Evolutionary conservation across 257 asterid genomes (phyloP), one percentile per base, ranked within the genome.

Genomic region (Mitragyna speciosa): DNA sequence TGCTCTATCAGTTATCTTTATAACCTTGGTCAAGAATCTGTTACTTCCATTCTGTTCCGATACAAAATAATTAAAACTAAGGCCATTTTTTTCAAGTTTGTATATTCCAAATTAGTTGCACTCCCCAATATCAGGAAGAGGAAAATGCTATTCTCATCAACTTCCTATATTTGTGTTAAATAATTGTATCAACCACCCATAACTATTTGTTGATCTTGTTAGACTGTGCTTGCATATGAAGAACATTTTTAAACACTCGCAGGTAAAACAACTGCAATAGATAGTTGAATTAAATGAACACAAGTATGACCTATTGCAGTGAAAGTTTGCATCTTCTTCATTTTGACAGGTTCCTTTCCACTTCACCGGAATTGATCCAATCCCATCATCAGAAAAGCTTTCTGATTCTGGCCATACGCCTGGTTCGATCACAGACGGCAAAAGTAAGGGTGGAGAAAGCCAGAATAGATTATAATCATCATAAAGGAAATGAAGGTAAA

Each of bases 321-420:
- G 94, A 83, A 93, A 92, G 81, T 82, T 78, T 81, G 86, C 41
- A 88, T 95, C 99, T 64, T 63, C 59, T 65, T 54, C 87, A 87
- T 87, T 90, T 82, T 93, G 93, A 82, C 97, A 95, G 81, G 84
- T 82, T 72, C 99, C 99, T 83, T 80, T 93, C 99, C 98, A 95
- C 88, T 87, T 93, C 15, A 88, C 84, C 66, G 99, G 99, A 79
- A 89, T 69, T 36, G 97, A 96, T 72, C 99, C 98, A 49, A 87
- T 2, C 47, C 71, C 90, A 75, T 87, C 89, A 75, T 92, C 98
- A 47, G 88, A 85, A 64, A 95, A 95, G 92, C 99, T 93, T 86
- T 90, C 85, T 10, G 98, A 90, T 72, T 90, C 96, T 7, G 97
- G 96, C 99, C 99, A 95, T 24, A 76, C 98, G 81, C 99, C 99